phyloP scores from a whole-genome alignment of 768 basidiomycete species.

The Lentinula lateritia region DNA sequence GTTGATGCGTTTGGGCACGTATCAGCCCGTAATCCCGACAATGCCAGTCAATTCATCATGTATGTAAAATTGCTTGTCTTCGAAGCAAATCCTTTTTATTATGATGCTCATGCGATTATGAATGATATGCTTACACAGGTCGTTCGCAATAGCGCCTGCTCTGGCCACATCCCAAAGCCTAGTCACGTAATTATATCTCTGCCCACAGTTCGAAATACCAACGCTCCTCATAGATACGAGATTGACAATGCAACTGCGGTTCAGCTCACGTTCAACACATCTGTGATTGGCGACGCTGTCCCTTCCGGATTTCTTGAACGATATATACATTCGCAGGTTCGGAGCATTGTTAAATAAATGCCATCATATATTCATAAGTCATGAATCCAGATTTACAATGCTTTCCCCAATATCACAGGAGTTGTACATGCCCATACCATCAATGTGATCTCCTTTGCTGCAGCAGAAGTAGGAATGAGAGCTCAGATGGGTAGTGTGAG shows the following conservation, averaged over 20 bases:
- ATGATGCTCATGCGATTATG: background rate
- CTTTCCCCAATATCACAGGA: conserved; percentile 13
- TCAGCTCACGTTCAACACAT: conserved; percentile 15
- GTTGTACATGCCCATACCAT: conserved; percentile 14
- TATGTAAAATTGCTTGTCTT: background rate
- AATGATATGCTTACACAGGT: conserved; percentile 4
- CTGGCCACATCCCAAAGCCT: conserved; percentile 15
- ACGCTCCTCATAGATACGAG: conserved; percentile 11
- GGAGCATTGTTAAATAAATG: background rate
- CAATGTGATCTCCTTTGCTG: conserved; percentile 16
- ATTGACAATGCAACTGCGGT: conserved; percentile 15
- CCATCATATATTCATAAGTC: background rate
- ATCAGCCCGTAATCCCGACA: conserved; percentile 15
- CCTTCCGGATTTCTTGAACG: conserved; percentile 17
- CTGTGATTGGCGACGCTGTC: conserved; percentile 11
- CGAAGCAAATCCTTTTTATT: background rate
- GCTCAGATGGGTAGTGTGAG: conserved; percentile 13
- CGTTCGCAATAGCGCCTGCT: conserved; percentile 18
- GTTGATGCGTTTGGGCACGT: conserved; percentile 19
- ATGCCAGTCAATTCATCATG: conserved; percentile 17
- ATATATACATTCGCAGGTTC: conserved; percentile 18
- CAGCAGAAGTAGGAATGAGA: conserved; percentile 9
- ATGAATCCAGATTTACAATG: conserved; percentile 12
- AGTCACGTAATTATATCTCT: conserved; percentile 9
- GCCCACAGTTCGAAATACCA: background rate